Evolutionary conservation across 192 early-diverging fungal species (phyloP).

Genomic region (Fimicolochytrium jonesii): DNA sequence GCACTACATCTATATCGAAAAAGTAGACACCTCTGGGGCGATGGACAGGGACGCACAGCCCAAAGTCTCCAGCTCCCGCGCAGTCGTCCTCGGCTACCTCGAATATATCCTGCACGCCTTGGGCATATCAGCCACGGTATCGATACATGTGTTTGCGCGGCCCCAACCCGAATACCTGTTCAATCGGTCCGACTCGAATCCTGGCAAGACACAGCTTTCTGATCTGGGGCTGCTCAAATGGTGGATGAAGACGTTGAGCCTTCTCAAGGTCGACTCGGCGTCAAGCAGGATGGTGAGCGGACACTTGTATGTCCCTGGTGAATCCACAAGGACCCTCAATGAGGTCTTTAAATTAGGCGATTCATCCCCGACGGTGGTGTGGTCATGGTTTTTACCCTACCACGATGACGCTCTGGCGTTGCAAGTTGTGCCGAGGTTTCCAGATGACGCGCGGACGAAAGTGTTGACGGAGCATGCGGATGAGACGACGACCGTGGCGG

Average conservation of each 20-base stretch:
- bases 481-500: slow-evolving; percentile 38
- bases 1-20: too few relatives aligned
- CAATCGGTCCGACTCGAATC: slow-evolving; percentile 51
- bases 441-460: slow-evolving; percentile 52
- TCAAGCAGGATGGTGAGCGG: slow-evolving; percentile 9
- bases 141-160: slow-evolving; percentile 68
- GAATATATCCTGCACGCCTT: too few relatives aligned
- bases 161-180: slow-evolving; percentile 86
- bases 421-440: slow-evolving; percentile 45
- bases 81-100: too few relatives aligned
- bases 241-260: slow-evolving; percentile 63
- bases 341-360: neutral
- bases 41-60: too few relatives aligned
- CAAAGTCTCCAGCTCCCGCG: too few relatives aligned
- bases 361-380: neutral
- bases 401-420: neutral
- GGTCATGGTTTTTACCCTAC: neutral
- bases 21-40: too few relatives aligned
- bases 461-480: slow-evolving; percentile 21
- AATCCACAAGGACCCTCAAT: neutral
- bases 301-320: slow-evolving; percentile 59
- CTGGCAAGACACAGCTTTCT: slow-evolving; percentile 53
- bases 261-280: neutral
- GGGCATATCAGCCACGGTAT: too few relatives aligned
- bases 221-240: slow-evolving; percentile 67